Conservation (phyloP, 2,329 filamentous ascomycete species). For the Periglandula ipomoeae region DNA sequence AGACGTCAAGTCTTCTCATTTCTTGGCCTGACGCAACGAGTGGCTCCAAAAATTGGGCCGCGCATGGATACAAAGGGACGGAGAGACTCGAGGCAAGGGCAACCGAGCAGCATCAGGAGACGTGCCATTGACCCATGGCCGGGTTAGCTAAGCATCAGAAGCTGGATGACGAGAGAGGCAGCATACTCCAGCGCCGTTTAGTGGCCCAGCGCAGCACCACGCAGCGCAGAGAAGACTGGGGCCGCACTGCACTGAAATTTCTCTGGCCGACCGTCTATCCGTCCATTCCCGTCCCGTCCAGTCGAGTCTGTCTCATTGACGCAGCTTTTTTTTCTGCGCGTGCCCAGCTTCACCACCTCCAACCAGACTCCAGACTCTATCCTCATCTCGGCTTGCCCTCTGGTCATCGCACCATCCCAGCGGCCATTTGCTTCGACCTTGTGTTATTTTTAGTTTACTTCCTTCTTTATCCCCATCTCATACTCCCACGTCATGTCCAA, state of each 20-base stretch:
- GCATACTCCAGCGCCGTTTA: too few relatives aligned
- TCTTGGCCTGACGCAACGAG: too few relatives aligned
- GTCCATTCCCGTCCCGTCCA: not conserved
- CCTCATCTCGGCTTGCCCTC: slow-evolving; percentile 14
- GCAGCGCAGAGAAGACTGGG: too few relatives aligned
- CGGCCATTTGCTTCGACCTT: slow-evolving; percentile 18
- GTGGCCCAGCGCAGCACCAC: too few relatives aligned
- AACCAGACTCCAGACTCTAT: slow-evolving; percentile 13
- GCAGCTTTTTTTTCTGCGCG: slow-evolving; percentile 19
- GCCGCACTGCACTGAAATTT: too few relatives aligned
- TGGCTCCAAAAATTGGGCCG: too few relatives aligned
- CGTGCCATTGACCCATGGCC: not conserved
- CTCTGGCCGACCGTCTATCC: too few relatives aligned
- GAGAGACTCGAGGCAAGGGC: too few relatives aligned
- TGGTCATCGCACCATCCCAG: slow-evolving; percentile 13
- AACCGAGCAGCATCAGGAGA: too few relatives aligned
- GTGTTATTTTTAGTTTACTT: slow-evolving; percentile 16
- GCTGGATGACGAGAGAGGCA: too few relatives aligned
- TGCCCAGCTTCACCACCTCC: slow-evolving; percentile 7
- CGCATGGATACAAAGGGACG: too few relatives aligned
- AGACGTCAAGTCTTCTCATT: too few relatives aligned
- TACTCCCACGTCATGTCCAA: slow-evolving; percentile 30
- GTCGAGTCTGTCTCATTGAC: not conserved
- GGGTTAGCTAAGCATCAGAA: slow-evolving; percentile 9
- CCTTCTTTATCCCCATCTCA: slow-evolving; percentile 11